Conservation (phyloP, 495 filamentous ascomycete genomes). For the Penicillium ochrochloron region DNA sequence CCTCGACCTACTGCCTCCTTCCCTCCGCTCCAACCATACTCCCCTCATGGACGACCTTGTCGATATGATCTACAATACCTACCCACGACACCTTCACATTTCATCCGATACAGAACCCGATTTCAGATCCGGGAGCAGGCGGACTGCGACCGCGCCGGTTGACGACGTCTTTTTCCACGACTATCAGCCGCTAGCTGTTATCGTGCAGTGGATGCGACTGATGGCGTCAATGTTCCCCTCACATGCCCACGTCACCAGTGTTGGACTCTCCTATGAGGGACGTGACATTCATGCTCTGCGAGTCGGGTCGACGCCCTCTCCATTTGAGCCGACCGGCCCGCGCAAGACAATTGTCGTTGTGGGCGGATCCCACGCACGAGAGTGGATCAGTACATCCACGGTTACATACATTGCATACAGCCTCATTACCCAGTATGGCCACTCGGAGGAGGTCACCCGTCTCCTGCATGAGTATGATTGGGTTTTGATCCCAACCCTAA, state of each 20-base stretch:
- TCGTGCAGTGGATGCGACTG: conserved; percentile 85
- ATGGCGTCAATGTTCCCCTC: conserved; percentile 86
- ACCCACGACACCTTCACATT: conserved; percentile 52
- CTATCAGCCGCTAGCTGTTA: conserved; percentile 81
- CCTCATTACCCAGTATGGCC: conserved; percentile 81
- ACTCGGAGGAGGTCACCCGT: conserved; percentile 66
- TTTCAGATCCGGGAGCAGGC: conserved; percentile 40
- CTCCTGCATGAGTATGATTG: conserved; percentile 83
- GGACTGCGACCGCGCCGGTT: conserved; percentile 35
- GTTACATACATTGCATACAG: conserved; percentile 91
- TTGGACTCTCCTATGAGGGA: conserved; percentile 84
- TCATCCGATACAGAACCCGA: conserved; percentile 36
- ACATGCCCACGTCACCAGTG: conserved; percentile 70
- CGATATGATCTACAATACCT: conserved; percentile 76
- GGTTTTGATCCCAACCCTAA: conserved; percentile 86
- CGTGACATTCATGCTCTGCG: conserved; percentile 82
- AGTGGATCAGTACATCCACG: conserved; percentile 94
- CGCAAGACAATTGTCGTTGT: conserved; percentile 82
- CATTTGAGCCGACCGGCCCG: conserved; percentile 43
- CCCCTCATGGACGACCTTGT: conserved; percentile 82
- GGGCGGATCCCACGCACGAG: conserved; percentile 86
- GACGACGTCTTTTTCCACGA: conserved; percentile 83
- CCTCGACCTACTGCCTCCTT: conserved; percentile 76
- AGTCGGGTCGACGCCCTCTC: conserved; percentile 65
- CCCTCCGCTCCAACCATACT: conserved; percentile 72